Evolutionary conservation across 768 basidiomycete species (phyloP), one percentile per base, ranked within the genome.

Genomic region (Myochromella boudieri): DNA sequence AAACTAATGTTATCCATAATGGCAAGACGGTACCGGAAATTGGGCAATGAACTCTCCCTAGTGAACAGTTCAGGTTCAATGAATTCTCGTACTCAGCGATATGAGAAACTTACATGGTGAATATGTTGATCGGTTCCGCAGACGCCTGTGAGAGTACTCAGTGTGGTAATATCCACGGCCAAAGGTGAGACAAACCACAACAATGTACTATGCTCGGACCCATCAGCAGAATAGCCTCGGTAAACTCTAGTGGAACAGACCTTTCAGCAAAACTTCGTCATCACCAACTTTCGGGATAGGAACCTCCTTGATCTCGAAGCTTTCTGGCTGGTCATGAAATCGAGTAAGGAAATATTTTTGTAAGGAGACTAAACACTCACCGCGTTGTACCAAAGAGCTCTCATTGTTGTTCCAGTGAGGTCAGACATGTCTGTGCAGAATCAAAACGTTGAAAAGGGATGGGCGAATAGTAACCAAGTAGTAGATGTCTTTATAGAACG

Each of bases 261-360:
- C 85, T 75, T 91, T 88, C 54, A 91, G 70, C 42, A 90, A 74
- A 39, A 90, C 78, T 21, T 91, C 88, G 43, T 87, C 77, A 51
- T 85, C 83, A 26, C 75, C 75, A 49, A 79, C 70, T 48, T 76
- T 49, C 6, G 87, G 87, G 45, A 88, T 78, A 4, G 84, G 82
- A 6, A 89, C 85, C 29, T 81, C 66, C 55, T 72, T 81, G 48
- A 89, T 72, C 46, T 80, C 78, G 55, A 89, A 90, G 40, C 87
- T 64, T 56, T 70, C 68, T 44, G 87, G 81, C 84, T 87, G 48
- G 18, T 10, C 29, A 31, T 8, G 7, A n/a, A n/a, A 45, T 26
- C 26, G 7, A 32, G 40, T 42, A n/a, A 40, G 33, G 15, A 9
- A 34, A 63, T 34, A 29, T 55, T 51, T 46, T 24, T 54, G 40